These are phyloP conservation scores for Paramecium sexaurelia DNA, from an alignment of 73 alveolate genomes.

Conservation along the genomic window DNA sequence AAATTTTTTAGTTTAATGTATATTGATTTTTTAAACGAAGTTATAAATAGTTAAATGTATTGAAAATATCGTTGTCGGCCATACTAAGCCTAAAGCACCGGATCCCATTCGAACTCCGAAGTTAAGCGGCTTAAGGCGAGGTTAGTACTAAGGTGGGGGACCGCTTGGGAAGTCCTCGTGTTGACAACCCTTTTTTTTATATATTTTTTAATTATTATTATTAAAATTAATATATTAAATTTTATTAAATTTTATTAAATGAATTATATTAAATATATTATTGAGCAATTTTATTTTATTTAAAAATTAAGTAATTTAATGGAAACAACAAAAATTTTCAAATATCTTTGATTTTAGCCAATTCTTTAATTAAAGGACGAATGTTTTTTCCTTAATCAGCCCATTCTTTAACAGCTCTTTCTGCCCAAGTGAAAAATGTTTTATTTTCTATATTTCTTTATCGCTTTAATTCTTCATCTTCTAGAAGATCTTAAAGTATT, in stretches of 20 bases:
- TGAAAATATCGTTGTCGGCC: slow-evolving; percentile 93
- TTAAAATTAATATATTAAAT: no score
- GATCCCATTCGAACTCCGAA: slow-evolving; percentile 99
- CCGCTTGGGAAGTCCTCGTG: slow-evolving; percentile 99
- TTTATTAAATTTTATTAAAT: no score
- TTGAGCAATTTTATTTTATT: no score
- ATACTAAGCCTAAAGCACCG: slow-evolving; percentile 99
- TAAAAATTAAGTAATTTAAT: background rate
- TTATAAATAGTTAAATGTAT: background rate
- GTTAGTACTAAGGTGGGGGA: slow-evolving; percentile 99
- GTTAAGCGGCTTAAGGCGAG: slow-evolving; percentile 99
- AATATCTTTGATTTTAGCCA: slow-evolving; percentile 37
- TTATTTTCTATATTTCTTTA: slow-evolving; percentile 81
- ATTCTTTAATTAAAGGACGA: slow-evolving; percentile 87
- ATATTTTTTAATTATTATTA: background rate
- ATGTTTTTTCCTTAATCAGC: slow-evolving; percentile 86
- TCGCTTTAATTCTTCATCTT: slow-evolving; percentile 79
- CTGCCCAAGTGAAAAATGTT: slow-evolving; percentile 91
- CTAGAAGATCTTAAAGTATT: slow-evolving; percentile 76
- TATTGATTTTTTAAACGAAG: background rate
- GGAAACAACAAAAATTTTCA: background rate
- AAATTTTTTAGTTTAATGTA: background rate
- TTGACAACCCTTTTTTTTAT: slow-evolving; percentile 80
- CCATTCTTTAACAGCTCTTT: slow-evolving; percentile 86
- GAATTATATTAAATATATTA: no score